phyloP scores from a whole-genome alignment of 2,329 filamentous ascomycete genomes.

The Aspergillus nomiae region DNA sequence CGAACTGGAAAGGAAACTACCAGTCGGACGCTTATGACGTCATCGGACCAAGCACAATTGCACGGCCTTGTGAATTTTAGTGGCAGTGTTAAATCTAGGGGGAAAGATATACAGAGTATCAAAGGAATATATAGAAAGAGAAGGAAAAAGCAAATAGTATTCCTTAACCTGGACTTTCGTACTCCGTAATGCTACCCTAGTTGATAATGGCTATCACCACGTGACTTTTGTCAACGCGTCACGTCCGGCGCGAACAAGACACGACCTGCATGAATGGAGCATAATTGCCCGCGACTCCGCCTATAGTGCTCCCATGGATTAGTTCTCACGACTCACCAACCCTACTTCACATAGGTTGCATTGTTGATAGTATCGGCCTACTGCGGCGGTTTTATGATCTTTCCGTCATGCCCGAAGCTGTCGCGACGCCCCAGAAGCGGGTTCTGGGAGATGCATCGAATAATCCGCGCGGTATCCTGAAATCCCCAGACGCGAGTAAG shows the following conservation, averaged over 20 bases:
- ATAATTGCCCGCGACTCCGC: conserved; percentile 15
- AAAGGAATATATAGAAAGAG: background rate
- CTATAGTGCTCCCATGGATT: background rate
- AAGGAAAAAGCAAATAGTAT: too few relatives aligned
- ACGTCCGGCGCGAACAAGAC: conserved; percentile 23
- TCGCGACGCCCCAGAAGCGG: conserved; percentile 65
- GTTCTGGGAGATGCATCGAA: conserved; percentile 69
- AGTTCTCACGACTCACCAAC: background rate
- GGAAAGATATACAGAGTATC: too few relatives aligned
- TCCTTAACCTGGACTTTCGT: too few relatives aligned
- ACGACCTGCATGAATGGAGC: conserved; percentile 18
- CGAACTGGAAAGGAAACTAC: too few relatives aligned
- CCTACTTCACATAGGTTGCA: background rate
- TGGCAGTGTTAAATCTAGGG: too few relatives aligned
- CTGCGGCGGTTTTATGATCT: conserved; percentile 17
- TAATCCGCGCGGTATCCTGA: conserved; percentile 62
- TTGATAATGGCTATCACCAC: background rate
- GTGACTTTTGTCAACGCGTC: conserved; percentile 15
- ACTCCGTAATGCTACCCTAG: too few relatives aligned
- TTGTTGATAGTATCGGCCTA: background rate
- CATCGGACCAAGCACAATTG: background rate
- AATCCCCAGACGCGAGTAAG: conserved; percentile 64
- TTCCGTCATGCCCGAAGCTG: conserved; percentile 42
- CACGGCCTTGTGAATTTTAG: too few relatives aligned
- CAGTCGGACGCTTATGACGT: background rate